Conservation (phyloP, 768 basidiomycete genomes). For the Psilocybe cubensis region DNA sequence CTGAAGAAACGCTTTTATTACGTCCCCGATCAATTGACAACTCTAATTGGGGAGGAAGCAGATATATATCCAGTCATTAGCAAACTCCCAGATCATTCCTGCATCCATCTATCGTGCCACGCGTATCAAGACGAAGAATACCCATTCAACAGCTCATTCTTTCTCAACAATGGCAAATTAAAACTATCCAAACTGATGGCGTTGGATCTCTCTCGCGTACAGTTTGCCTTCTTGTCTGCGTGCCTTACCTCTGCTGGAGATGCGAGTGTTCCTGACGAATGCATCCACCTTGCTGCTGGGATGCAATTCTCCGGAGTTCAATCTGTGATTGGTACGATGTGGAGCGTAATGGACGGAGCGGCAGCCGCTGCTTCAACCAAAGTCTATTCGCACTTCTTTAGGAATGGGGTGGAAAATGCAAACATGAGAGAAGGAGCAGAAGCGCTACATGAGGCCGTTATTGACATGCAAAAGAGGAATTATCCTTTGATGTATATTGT, state of each 20-base stretch:
- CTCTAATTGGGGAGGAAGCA: background rate
- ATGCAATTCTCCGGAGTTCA: slow-evolving; percentile 7
- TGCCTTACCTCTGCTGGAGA: slow-evolving; percentile 7
- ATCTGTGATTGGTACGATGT: background rate
- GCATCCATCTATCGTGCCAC: slow-evolving; percentile 1
- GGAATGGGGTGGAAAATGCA: background rate
- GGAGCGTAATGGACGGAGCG: slow-evolving; percentile 4
- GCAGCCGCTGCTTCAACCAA: background rate
- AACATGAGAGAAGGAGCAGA: background rate
- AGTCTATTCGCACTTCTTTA: background rate
- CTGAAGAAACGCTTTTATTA: background rate
- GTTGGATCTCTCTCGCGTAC: slow-evolving; percentile 1
- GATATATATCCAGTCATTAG: slow-evolving; percentile 2
- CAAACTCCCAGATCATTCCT: background rate
- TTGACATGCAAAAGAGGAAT: background rate
- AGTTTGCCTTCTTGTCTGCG: slow-evolving; percentile 3
- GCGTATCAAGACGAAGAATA: slow-evolving; percentile 3
- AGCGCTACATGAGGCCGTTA: background rate
- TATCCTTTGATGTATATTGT: background rate
- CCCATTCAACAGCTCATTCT: slow-evolving; percentile 5
- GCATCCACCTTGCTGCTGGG: slow-evolving; percentile 5
- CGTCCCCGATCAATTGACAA: background rate
- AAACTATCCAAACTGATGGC: slow-evolving; percentile 3
- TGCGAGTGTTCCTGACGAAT: background rate
- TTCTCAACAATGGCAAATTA: background rate